A percentile compares a stretch with the other conserved stretches of the same genome.
Evolutionary conservation across 1,139 yeast genomes (phyloP).

Genomic region (Blastobotrys illinoisensis): DNA sequence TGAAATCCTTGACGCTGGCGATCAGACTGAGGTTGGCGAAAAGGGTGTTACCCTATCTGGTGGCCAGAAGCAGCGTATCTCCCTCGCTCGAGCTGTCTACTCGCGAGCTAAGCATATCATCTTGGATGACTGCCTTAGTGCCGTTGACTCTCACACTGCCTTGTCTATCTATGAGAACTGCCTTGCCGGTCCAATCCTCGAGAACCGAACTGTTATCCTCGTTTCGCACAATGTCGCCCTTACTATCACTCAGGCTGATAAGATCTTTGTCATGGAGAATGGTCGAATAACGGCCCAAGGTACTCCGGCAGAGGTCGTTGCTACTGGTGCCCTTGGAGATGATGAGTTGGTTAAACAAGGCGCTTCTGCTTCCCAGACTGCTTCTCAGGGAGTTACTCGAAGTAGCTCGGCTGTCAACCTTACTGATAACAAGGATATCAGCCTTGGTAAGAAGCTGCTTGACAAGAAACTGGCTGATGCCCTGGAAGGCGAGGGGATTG

Average conservation of each 20-base stretch:
- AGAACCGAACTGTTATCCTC: slow-evolving; percentile 76
- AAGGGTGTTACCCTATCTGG: slow-evolving; percentile 95
- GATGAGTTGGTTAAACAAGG: slow-evolving; percentile 72
- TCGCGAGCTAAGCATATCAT: slow-evolving; percentile 75
- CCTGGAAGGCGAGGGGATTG: slow-evolving; percentile 18
- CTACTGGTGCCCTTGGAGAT: slow-evolving; percentile 66
- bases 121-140: slow-evolving; percentile 91
- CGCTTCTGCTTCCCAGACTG: slow-evolving; percentile 54
- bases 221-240: slow-evolving; percentile 93
- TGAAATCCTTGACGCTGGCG: slow-evolving; percentile 58
- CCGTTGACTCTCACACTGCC: slow-evolving; percentile 96
- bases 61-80: slow-evolving; percentile 95
- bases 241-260: slow-evolving; percentile 73
- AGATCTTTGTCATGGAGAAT: slow-evolving; percentile 74
- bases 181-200: slow-evolving; percentile 81
- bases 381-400: slow-evolving; percentile 56
- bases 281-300: slow-evolving; percentile 80
- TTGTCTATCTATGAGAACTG: slow-evolving; percentile 87
- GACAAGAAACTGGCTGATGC: slow-evolving; percentile 38
- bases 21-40: slow-evolving; percentile 84
- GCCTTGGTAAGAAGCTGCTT: slow-evolving; percentile 33
- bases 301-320: slow-evolving; percentile 64
- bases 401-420: slow-evolving; percentile 32
- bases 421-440: slow-evolving; percentile 16
- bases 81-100: slow-evolving; percentile 89